Evolutionary conservation across 2,329 filamentous ascomycete species (phyloP), one percentile per base, ranked within the genome.

Genomic region (Verruconis gallopava): DNA sequence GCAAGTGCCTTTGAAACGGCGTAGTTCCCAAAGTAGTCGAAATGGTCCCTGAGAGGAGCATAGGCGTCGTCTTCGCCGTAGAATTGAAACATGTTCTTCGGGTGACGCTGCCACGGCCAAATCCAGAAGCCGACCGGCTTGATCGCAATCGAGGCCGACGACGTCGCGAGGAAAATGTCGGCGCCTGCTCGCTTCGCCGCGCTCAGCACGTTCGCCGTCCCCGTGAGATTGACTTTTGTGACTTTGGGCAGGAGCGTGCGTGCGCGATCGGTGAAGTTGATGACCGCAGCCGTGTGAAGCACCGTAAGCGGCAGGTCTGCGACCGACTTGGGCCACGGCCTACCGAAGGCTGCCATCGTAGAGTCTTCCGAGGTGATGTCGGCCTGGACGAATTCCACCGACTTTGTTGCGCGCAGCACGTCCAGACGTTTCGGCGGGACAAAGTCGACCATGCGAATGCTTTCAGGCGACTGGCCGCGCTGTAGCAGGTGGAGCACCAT

Each of bases 251-350:
- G 71, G 21, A 68, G 57, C 21, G 60, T 53, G 36, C 53, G 50
- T 38, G 63, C 60, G 4, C 72, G 65, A 43, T 75, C 71, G 13
- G 60, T 63, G 0, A 69, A 64, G 9, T 69, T 59, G 44, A 76
- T 74, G 4, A 66, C 60, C 1, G 72, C 72, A 2, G 71, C 72
- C 1, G 67, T 74, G 55, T 76, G 72, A 50, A 71, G 73, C 12
- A 76, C 71, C 1, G 71, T 74, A 18, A 76, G 55, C 1, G 72
- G 71, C 3, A 67, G 58, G 3, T 53, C 37, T 4, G 64, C 57
- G 4, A 64, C 58, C 1, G 53, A 52, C 2, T 53, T 38, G 2
- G 62, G 57, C 72, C 73, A 76, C 4, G 65, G 58, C 17, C 57
- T 55, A 4, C 56, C 51, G 43, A 76, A 74, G 13, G 70, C 69